Evolutionary conservation across 2,329 filamentous ascomycete genomes (phyloP).

Genomic region (Fusarium humuli): DNA sequence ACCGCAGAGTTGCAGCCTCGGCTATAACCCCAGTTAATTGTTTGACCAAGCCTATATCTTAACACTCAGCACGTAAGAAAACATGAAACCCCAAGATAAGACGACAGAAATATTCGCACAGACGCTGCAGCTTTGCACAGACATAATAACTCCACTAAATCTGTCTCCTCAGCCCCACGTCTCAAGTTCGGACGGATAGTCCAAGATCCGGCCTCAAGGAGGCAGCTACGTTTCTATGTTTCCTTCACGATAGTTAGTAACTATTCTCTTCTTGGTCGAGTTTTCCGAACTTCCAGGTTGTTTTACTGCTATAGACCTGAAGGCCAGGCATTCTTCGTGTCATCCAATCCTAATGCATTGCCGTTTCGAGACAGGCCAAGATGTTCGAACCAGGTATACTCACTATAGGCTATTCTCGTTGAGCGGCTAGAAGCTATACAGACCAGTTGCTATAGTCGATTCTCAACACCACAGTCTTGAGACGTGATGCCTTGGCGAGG

Average conservation of each 20-base stretch:
- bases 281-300: neutral
- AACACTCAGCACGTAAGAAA: conserved; percentile 2
- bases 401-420: neutral
- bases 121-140: neutral
- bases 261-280: neutral
- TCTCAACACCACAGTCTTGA: conserved; percentile 1
- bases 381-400: neutral
- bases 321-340: neutral
- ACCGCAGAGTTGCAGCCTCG: neutral
- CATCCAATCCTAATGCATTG: conserved; percentile 1
- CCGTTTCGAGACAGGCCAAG: neutral
- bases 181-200: conserved; percentile 2
- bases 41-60: conserved; percentile 4
- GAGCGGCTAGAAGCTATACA: neutral
- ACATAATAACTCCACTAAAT: neutral
- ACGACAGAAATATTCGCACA: neutral
- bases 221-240: neutral
- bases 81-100: neutral
- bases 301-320: neutral
- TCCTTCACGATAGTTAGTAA: neutral
- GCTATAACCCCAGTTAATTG: neutral
- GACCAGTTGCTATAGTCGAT: neutral
- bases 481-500: conserved; percentile 5
- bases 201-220: conserved; percentile 4
- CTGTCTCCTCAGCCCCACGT: neutral